Evolutionary conservation across 495 filamentous ascomycete species (phyloP).

Genomic region (Xylaria curta): DNA sequence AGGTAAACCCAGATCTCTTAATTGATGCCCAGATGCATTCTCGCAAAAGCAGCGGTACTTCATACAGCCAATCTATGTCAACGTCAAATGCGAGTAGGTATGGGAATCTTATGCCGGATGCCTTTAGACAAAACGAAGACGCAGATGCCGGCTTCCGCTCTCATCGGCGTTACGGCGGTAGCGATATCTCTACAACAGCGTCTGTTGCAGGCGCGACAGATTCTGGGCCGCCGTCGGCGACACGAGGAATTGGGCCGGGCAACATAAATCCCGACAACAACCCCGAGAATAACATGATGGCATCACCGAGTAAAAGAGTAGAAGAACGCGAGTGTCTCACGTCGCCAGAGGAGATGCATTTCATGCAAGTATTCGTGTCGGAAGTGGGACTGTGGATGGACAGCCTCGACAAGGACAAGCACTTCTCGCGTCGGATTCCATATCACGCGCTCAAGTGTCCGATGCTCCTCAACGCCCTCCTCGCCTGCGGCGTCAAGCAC

Average conservation of each 20-base stretch:
- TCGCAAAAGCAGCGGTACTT: conserved; percentile 33
- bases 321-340: conserved; percentile 64
- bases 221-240: conserved; percentile 34
- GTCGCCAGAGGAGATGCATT: conserved; percentile 75
- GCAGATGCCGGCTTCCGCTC: conserved; percentile 27
- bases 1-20: conserved; percentile 27
- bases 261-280: conserved; percentile 25
- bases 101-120: conserved; percentile 31
- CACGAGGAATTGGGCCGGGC: conserved; percentile 27
- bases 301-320: conserved; percentile 55
- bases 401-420: conserved; percentile 82
- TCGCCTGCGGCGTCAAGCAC: conserved; percentile 89
- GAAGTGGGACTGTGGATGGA: conserved; percentile 96
- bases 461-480: conserved; percentile 88
- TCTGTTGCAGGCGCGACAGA: conserved; percentile 40
- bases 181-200: conserved; percentile 40
- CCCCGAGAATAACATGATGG: conserved; percentile 49
- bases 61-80: conserved; percentile 31
- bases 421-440: conserved; percentile 85
- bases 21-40: conserved; percentile 37
- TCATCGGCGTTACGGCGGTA: conserved; percentile 36
- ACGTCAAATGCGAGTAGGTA: conserved; percentile 29
- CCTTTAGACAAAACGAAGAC: conserved; percentile 35
- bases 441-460: conserved; percentile 81
- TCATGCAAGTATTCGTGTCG: conserved; percentile 91